A percentile compares a stretch with the other conserved stretches of the same genome.
phyloP scores from a whole-genome alignment of 768 basidiomycete genomes.

The Paxillus rubicundulus region DNA sequence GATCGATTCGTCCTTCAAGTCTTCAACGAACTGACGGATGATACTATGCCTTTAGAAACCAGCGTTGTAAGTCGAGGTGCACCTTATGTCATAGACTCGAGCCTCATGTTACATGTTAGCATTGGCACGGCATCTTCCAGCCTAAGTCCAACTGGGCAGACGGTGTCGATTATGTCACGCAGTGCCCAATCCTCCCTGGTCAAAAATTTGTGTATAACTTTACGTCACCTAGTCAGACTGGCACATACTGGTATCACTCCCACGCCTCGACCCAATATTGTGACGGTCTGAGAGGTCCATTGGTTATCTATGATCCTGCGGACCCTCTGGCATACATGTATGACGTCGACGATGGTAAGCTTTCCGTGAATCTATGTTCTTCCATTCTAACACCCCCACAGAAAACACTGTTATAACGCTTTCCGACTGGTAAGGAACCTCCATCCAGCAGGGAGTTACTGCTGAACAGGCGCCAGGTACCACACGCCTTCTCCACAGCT shows the following conservation, averaged over 20 bases:
- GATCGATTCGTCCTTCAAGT: constrained; percentile 42
- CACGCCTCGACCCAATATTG: constrained; percentile 39
- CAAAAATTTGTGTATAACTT: constrained; percentile 39
- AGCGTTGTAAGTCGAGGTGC: constrained; percentile 30
- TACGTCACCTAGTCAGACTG: constrained; percentile 29
- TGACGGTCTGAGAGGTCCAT: constrained; percentile 41
- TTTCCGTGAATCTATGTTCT: not conserved
- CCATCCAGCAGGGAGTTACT: too few species aligned
- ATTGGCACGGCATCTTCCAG: constrained; percentile 34
- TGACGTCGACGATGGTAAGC: constrained; percentile 45
- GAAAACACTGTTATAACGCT: constrained; percentile 48
- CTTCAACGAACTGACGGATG: constrained; percentile 43
- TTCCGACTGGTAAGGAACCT: constrained; percentile 41
- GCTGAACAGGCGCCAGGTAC: constrained; percentile 32
- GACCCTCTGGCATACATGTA: constrained; percentile 43
- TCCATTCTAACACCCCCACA: constrained; percentile 1
- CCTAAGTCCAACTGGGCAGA: constrained; percentile 32
- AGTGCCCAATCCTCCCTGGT: constrained; percentile 40
- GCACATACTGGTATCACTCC: constrained; percentile 51
- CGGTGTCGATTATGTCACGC: constrained; percentile 39
- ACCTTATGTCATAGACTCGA: not conserved
- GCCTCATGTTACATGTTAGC: constrained; percentile 23
- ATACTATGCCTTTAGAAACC: constrained; percentile 47
- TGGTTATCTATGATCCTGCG: constrained; percentile 45
- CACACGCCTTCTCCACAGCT: constrained; percentile 27